Percentiles rank a stretch among this genome's conserved stretches.
Evolutionary conservation across 306 rosid genomes (phyloP).

Genomic region (Prunus armeniaca): DNA sequence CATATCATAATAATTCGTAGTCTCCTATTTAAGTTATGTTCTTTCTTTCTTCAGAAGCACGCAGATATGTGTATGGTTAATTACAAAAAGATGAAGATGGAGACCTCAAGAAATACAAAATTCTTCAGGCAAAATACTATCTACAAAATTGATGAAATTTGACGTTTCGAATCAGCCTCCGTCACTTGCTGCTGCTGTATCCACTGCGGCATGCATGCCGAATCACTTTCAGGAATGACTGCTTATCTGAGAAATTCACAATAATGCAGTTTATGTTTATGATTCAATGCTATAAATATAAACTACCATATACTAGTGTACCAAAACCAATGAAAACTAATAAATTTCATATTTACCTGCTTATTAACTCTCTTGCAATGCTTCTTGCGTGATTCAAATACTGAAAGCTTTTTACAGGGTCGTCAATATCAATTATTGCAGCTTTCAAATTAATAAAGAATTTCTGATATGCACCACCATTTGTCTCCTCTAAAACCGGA

Average conservation of each 20-base stretch:
- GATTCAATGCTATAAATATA: background rate
- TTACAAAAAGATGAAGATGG: background rate
- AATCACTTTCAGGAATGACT: background rate
- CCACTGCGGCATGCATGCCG: background rate
- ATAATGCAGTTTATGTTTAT: background rate
- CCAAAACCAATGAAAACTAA: too few species aligned
- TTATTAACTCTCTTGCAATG: constrained; percentile 48
- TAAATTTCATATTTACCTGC: constrained; percentile 27
- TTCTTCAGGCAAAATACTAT: background rate
- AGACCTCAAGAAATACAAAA: background rate
- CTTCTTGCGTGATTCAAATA: constrained; percentile 55
- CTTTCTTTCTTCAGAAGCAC: too few species aligned
- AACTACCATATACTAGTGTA: background rate
- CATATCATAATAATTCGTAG: background rate
- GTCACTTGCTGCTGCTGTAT: background rate
- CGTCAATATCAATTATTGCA: constrained; percentile 32
- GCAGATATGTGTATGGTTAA: background rate
- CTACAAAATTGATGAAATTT: background rate
- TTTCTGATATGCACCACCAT: constrained; percentile 30
- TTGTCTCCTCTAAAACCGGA: constrained; percentile 21
- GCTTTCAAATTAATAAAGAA: constrained; percentile 53
- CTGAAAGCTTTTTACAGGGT: constrained; percentile 37
- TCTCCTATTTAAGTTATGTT: too few species aligned
- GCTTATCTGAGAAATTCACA: background rate
- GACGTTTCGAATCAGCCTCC: background rate